phyloP scores from a whole-genome alignment of 768 basidiomycete genomes.

The Tricholoma hemisulphureum region DNA sequence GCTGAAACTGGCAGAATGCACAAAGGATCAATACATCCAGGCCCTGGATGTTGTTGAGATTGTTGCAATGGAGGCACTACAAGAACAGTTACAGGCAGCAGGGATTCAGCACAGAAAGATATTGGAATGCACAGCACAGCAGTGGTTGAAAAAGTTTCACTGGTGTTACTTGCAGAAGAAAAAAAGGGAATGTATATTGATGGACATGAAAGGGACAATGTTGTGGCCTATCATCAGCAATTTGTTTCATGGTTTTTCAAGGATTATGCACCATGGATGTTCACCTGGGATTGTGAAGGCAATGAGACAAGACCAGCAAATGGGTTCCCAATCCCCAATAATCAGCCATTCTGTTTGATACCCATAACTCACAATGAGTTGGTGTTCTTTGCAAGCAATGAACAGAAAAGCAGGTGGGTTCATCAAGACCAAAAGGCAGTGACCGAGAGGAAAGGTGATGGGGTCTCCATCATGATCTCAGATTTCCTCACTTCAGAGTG shows the following conservation, averaged over 20 bases:
- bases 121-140: neutral
- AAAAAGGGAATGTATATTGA: no score
- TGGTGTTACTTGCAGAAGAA: constrained; percentile 10
- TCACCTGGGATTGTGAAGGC: neutral
- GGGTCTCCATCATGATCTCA: neutral
- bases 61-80: neutral
- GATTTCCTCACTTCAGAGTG: neutral
- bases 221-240: constrained; percentile 10
- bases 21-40: neutral
- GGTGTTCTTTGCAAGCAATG: neutral
- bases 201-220: no score
- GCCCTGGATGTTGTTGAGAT: neutral
- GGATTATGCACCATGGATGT: neutral
- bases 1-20: neutral
- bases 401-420: neutral
- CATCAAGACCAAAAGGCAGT: neutral
- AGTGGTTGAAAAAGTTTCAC: constrained; percentile 28
- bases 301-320: neutral
- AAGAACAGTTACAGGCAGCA: neutral
- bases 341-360: neutral
- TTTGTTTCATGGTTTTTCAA: neutral
- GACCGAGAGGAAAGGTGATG: constrained; percentile 1
- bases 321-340: neutral
- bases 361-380: neutral
- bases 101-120: neutral